Evolutionary conservation across 345 rosid species (phyloP), one percentile per base, ranked within the genome.

Genomic region (Bruguiera sexangula): DNA sequence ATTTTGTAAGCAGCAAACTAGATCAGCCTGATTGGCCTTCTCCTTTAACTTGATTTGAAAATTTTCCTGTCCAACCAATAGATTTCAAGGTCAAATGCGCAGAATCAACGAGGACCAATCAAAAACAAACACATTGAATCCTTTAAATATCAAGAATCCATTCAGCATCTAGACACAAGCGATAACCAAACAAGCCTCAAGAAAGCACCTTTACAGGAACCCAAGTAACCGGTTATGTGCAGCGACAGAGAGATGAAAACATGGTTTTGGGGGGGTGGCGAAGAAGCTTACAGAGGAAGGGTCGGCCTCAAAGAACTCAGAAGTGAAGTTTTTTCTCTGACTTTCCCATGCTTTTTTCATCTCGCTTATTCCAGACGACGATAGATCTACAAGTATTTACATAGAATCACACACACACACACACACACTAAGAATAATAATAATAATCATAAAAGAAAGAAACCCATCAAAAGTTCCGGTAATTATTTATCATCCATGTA

Each of bases 1-100:
- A 85, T 95, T 90, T 77, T 87, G 97, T 80, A 91, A 83, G 80
- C 99, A 95, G 78, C 94, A 95, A 74, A 92, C 96, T 65, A 95
- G 71, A 81, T 92, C 96, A 60, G 86, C 91, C 65, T 85, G 83
- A 62, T 77, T 85, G 10, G 68, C 82, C 63, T 83, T 88, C 73
- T 88, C 92, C 74, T 85, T 81, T 68, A 95, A 73, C 80, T 81
- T 81, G 34, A 36, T 64, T 81, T 84, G 84, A 27, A 95, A 79
- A 79, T 70, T 80, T 32, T 89, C 96, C 98, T 92, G 83, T 59
- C 21, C 76, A 82, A 70, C 24, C 61, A 69, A 72, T 20, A 32
- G 36, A 71, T 6, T 36, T 54, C 16, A 37, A 67, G 60, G 61
- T 29, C 31, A 52, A 24, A 52, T 52, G 30, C 7, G 3, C 31